phyloP scores from a whole-genome alignment of 2,329 filamentous ascomycete species.

The Calonectria hawksworthii region DNA sequence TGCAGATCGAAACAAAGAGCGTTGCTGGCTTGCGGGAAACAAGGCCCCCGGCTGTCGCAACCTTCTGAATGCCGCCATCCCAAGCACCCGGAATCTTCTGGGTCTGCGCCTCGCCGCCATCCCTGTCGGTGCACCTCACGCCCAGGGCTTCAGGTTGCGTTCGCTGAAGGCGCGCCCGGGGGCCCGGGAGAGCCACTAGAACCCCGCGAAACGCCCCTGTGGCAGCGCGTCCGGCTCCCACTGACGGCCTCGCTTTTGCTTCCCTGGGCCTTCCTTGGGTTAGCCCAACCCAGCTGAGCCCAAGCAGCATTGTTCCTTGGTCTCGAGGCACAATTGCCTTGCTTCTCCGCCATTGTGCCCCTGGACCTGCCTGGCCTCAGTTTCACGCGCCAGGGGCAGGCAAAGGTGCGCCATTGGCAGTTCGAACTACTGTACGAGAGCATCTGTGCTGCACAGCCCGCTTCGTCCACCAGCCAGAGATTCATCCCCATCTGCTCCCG shows the following conservation, averaged over 20 bases:
- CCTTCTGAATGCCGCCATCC: conserved; percentile 25
- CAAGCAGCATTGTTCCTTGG: neutral
- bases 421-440: conserved; percentile 13
- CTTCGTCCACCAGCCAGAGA: neutral
- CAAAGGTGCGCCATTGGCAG: conserved; percentile 8
- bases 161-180: conserved; percentile 3
- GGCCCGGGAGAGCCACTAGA: conserved; percentile 44
- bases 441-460: conserved; percentile 3
- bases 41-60: conserved; percentile 10
- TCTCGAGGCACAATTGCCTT: neutral
- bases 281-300: neutral
- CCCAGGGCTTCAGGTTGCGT: conserved; percentile 24
- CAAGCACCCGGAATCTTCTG: conserved; percentile 38
- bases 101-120: conserved; percentile 13
- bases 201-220: conserved; percentile 49
- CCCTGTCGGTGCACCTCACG: conserved; percentile 16
- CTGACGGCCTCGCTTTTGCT: conserved; percentile 21
- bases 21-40: neutral
- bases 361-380: neutral
- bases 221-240: conserved; percentile 40
- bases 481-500: conserved; percentile 1
- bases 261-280: neutral
- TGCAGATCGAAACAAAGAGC: neutral
- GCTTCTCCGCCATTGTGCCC: neutral
- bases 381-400: neutral